Base-by-base conservation (phyloP, 2,329 filamentous ascomycete species). In the Berkeleyomyces rouxiae region DNA sequence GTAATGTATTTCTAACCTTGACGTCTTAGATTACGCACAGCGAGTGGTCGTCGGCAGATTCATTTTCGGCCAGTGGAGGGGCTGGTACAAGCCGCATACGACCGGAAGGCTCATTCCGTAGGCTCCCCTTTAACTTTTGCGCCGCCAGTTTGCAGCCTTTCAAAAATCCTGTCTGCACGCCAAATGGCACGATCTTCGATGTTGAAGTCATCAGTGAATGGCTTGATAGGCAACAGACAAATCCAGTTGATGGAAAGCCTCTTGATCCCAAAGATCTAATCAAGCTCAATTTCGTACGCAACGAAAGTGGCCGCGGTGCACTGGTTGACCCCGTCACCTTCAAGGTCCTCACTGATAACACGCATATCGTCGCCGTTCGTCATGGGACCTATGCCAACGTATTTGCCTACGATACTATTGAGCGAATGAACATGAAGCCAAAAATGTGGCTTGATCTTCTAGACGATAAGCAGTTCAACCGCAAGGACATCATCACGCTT, bases 321-420 rank as follows among this genome's bases (percentile, higher is more conserved):
- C 88, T 93, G 69, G 89, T 97, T 66, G 93, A 99, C 70, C 95
- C 93, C 0, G 92, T 99, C 57, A 96, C 91, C 0, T 97, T 88
- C 79, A 99, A 99, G 73, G 88, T 95, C 49, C 90, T 99, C 70
- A 99, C 93, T 57, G 90, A 99, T 72, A 97, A 97, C 73, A 97
- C 93, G 3, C 93, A 97, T 73, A 89, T 99, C 64, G 89, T 97
- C 55, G 92, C 91, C 13, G 79, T 99, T 66, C 81, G 84, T 63
- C 84, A 87, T 73, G 83, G 82, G 62, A 87, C 79, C 62, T 92
- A 91, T 64, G 92, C 92, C 59, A 99, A 99, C 74, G 93, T 96
- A 3, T 99, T 97, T 71, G 85, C 91, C 0, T 96, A 87, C 82
- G 95, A 99, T 70, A 99, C 95, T 1, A 83, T 99, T 44, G 89